phyloP scores from a whole-genome alignment of 345 rosid species.

The Salix koriyanagi region DNA sequence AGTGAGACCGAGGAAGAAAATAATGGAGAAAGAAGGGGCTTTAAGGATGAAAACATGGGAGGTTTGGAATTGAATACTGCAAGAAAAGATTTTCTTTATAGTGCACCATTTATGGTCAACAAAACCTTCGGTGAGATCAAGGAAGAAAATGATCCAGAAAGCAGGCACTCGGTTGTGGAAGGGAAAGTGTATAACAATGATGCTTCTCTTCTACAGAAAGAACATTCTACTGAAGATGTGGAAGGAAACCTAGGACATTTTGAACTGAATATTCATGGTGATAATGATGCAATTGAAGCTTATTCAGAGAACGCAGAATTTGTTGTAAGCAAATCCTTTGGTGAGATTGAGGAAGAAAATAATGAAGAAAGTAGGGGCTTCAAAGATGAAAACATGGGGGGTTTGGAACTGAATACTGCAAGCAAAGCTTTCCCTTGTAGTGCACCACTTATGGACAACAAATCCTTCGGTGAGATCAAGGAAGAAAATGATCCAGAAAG shows the following conservation, averaged over 20 bases:
- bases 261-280: slow-evolving; percentile 8
- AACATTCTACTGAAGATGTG: slow-evolving; percentile 11
- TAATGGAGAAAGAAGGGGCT: neutral
- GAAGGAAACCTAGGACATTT: neutral
- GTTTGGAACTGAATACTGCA: slow-evolving; percentile 9
- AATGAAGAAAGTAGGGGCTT: neutral
- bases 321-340: neutral
- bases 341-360: slow-evolving; percentile 19
- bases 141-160: no score
- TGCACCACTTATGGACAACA: neutral
- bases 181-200: slow-evolving; percentile 22
- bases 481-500: slow-evolving; percentile 11
- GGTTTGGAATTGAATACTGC: slow-evolving; percentile 11
- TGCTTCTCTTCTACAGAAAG: slow-evolving; percentile 11
- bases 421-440: neutral
- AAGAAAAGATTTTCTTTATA: neutral
- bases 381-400: neutral
- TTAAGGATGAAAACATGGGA: neutral
- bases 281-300: neutral
- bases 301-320: neutral
- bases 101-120: no score
- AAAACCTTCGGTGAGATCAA: no score
- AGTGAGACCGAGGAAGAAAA: slow-evolving; percentile 19
- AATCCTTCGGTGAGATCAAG: slow-evolving; percentile 6
- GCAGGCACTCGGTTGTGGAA: slow-evolving; percentile 6